A percentile compares a stretch with the other conserved stretches of the same genome.
phyloP scores from a whole-genome alignment of 1,284 basidiomycete species.

The Moesziomyces antarcticus region DNA sequence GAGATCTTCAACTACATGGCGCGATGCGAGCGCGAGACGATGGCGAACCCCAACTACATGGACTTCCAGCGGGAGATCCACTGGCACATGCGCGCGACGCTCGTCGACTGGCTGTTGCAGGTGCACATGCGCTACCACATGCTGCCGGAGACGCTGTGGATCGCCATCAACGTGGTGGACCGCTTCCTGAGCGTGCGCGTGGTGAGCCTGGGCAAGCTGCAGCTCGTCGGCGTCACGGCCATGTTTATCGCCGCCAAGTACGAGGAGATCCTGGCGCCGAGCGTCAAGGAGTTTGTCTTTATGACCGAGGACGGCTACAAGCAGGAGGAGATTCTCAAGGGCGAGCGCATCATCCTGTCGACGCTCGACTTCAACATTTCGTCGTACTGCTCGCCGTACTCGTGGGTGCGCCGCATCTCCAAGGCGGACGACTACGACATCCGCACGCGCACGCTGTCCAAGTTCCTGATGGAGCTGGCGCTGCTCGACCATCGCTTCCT shows the following conservation, averaged over 20 bases:
- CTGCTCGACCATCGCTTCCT: conserved; percentile 93
- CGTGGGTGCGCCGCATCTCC: conserved; percentile 95
- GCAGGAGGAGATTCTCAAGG: conserved; percentile 90
- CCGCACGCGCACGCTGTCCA: conserved; percentile 90
- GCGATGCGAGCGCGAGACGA: conserved; percentile 77
- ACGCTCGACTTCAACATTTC: conserved; percentile 95
- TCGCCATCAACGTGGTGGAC: conserved; percentile 76
- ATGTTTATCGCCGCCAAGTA: conserved; percentile 78
- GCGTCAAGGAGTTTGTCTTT: conserved; percentile 70
- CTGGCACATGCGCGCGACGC: conserved; percentile 73
- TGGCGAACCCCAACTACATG: conserved; percentile 96
- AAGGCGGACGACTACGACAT: conserved; percentile 98
- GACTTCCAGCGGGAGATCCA: conserved; percentile 91
- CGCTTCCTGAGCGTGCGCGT: conserved; percentile 75
- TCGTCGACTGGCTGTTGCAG: conserved; percentile 73
- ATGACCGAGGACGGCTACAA: conserved; percentile 89
- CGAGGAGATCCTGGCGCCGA: conserved; percentile 67
- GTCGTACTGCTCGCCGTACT: conserved; percentile 98
- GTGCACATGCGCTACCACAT: conserved; percentile 77
- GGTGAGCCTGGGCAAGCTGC: conserved; percentile 75
- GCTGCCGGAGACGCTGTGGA: conserved; percentile 77
- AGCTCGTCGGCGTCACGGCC: conserved; percentile 75
- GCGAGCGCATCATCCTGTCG: conserved; percentile 85
- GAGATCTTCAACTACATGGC: conserved; percentile 98
- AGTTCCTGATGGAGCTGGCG: conserved; percentile 97